phyloP scores from a whole-genome alignment of 139 green algal species.

The Chlamydomonas sp. region DNA sequence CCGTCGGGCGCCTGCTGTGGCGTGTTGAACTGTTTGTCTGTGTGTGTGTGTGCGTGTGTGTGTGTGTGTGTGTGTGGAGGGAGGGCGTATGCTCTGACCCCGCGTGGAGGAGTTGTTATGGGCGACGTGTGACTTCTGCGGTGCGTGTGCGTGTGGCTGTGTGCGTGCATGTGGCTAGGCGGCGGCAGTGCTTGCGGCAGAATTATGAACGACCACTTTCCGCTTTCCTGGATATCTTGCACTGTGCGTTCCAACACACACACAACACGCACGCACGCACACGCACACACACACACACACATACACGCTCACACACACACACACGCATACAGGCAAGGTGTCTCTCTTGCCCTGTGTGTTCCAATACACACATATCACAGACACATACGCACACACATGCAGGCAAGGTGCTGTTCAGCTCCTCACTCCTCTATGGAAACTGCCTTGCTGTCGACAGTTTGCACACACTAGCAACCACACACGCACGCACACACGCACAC shows the following conservation, averaged over 20 bases:
- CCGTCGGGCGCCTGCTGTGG: no score
- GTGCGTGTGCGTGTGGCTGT: not conserved
- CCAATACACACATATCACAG: no score
- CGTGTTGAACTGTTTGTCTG: not conserved
- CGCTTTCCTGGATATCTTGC: no score
- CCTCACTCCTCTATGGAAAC: constrained; percentile 33
- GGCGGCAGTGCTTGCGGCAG: no score
- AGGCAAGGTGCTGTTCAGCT: constrained; percentile 23
- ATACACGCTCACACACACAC: no score
- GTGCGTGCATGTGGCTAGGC: no score
- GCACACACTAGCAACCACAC: no score
- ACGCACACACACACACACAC: no score
- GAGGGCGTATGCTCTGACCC: not conserved
- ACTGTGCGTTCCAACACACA: not conserved
- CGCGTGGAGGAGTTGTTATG: not conserved
- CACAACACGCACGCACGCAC: not conserved
- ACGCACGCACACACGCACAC: no score
- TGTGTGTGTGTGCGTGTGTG: not conserved
- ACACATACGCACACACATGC: not conserved
- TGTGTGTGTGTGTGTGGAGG: not conserved
- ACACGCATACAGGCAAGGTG: no score
- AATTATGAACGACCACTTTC: no score
- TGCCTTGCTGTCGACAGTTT: constrained; percentile 36
- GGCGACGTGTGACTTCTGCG: not conserved
- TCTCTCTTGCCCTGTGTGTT: no score